Evolutionary conservation across 2,329 filamentous ascomycete genomes (phyloP).

Genomic region (Xylaria sp.): DNA sequence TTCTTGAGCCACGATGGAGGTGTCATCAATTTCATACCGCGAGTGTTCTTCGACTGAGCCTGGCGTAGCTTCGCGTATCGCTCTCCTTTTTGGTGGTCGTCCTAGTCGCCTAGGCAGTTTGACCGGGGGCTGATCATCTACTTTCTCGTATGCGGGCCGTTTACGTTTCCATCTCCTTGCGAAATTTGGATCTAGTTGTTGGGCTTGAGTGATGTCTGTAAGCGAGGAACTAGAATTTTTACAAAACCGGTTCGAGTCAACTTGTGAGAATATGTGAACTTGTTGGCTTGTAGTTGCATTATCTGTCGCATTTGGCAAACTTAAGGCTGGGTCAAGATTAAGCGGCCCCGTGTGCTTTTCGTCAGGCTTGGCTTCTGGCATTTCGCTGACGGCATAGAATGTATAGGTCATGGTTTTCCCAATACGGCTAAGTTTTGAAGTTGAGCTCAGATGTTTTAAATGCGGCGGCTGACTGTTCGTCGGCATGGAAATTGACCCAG

Average conservation of each 20-base stretch:
- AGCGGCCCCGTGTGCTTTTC: constrained; percentile 11
- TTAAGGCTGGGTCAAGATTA: not conserved
- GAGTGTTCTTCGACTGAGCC: not conserved
- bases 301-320: not conserved
- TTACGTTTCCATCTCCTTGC: constrained; percentile 26
- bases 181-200: not conserved
- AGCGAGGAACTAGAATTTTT: constrained; percentile 19
- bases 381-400: constrained; percentile 41
- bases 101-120: constrained; percentile 8
- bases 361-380: not conserved
- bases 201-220: constrained; percentile 24
- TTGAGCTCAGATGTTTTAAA: constrained; percentile 48
- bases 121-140: constrained; percentile 10
- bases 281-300: not conserved
- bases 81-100: not conserved
- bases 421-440: constrained; percentile 44
- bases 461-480: constrained; percentile 47
- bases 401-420: constrained; percentile 51
- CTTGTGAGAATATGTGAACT: constrained; percentile 30
- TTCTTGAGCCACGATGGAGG: not conserved
- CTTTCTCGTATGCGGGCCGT: constrained; percentile 8
- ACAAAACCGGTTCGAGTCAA: constrained; percentile 27
- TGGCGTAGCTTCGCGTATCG: not conserved
- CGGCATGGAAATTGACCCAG: constrained; percentile 41
- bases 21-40: not conserved